These are phyloP conservation scores for Teratosphaeria pseudoeucalypti DNA, from an alignment of 2,329 filamentous ascomycete genomes.

Conservation along the genomic window DNA sequence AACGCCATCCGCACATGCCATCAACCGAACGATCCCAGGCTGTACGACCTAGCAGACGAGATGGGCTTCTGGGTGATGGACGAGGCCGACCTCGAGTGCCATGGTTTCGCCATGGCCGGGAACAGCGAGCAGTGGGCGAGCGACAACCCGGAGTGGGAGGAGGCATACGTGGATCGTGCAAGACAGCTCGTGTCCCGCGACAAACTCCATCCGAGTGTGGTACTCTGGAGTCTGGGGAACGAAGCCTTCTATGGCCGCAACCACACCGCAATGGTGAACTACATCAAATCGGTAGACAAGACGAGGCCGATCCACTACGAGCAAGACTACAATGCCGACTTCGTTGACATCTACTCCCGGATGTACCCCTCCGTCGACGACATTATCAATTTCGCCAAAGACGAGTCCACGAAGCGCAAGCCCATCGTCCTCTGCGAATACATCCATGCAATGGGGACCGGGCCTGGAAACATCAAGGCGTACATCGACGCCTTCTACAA, in stretches of 20 bases:
- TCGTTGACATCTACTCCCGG: conserved; percentile 55
- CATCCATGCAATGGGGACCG: conserved; percentile 61
- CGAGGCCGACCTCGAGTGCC: conserved; percentile 41
- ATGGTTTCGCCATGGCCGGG: conserved; percentile 28
- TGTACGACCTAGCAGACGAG: conserved; percentile 54
- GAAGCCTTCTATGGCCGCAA: conserved; percentile 63
- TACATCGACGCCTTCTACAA: conserved; percentile 55
- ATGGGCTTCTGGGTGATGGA: conserved; percentile 58
- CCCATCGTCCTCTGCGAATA: conserved; percentile 50
- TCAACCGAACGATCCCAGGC: conserved; percentile 51
- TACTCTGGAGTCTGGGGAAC: conserved; percentile 65
- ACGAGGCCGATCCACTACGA: conserved; percentile 57
- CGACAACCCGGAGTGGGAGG: conserved; percentile 50
- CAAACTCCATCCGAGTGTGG: conserved; percentile 60
- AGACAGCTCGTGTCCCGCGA: conserved; percentile 55
- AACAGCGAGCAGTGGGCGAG: conserved; percentile 47
- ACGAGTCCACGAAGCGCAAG: conserved; percentile 32
- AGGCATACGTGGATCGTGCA: conserved; percentile 58
- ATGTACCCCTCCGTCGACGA: conserved; percentile 53
- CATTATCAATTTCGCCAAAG: conserved; percentile 38
- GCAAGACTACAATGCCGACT: conserved; percentile 48
- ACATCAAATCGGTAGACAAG: conserved; percentile 47
- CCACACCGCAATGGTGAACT: conserved; percentile 57
- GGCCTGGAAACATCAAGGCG: conserved; percentile 58
- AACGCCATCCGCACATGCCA: conserved; percentile 61